A percentile compares a stretch with the other conserved stretches of the same genome.
phyloP scores from a whole-genome alignment of 2,329 filamentous ascomycete genomes.

The Alternaria infectoria region DNA sequence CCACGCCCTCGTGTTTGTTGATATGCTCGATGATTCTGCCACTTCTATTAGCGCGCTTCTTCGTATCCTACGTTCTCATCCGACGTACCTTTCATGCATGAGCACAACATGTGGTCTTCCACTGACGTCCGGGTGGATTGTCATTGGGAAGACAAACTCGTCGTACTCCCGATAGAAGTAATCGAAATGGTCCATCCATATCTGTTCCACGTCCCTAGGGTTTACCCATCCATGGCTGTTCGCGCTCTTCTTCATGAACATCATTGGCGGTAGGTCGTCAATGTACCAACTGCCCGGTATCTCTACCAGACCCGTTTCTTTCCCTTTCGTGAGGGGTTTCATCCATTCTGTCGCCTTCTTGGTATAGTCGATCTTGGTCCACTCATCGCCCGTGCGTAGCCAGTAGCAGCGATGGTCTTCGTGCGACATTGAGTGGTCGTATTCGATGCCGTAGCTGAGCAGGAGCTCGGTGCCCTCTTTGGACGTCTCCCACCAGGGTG shows the following conservation, averaged over 20 bases:
- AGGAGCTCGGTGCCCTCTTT: conserved; percentile 71
- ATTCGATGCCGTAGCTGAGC: conserved; percentile 71
- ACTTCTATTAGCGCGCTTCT: neutral
- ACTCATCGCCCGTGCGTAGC: conserved; percentile 67
- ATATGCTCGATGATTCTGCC: conserved; percentile 70
- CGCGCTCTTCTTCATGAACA: conserved; percentile 71
- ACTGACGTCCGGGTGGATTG: conserved; percentile 70
- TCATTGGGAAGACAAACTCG: conserved; percentile 78
- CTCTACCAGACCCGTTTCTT: conserved; percentile 68
- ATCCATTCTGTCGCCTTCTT: conserved; percentile 69
- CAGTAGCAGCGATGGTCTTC: conserved; percentile 71
- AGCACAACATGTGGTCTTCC: conserved; percentile 74
- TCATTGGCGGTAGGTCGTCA: conserved; percentile 67
- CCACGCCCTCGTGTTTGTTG: conserved; percentile 67
- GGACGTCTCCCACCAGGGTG: conserved; percentile 77
- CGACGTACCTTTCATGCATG: conserved; percentile 70
- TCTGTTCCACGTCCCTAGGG: conserved; percentile 66
- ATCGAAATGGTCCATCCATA: conserved; percentile 71
- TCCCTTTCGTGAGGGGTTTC: conserved; percentile 67
- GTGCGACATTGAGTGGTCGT: conserved; percentile 72
- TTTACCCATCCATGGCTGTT: conserved; percentile 69
- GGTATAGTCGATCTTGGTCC: conserved; percentile 72
- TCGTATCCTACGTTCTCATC: neutral
- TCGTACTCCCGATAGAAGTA: conserved; percentile 81
- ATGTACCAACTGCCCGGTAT: conserved; percentile 72